Evolutionary conservation across 257 asterid genomes (phyloP).

Genomic region (Solanum virginianum): DNA sequence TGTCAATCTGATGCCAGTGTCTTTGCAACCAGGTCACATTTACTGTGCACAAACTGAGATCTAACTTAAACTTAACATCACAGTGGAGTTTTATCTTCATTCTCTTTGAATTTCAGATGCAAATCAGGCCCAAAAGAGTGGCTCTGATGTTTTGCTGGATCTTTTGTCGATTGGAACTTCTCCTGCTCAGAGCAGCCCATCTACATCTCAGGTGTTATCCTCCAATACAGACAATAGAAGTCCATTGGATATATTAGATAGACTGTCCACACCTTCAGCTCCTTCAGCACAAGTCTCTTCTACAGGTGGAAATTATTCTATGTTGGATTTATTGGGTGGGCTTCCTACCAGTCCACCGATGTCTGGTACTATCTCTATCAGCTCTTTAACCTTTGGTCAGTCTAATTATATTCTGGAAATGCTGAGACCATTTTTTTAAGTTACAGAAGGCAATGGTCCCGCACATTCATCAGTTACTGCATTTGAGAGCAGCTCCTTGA

Average conservation of each 20-base stretch:
- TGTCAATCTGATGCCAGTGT: constrained; percentile 45
- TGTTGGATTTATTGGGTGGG: constrained; percentile 78
- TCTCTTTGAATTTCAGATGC: constrained; percentile 33
- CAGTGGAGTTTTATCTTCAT: neutral
- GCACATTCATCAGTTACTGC: constrained; percentile 66
- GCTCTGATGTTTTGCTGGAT: constrained; percentile 66
- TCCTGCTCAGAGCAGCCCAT: constrained; percentile 45
- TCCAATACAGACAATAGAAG: constrained; percentile 40
- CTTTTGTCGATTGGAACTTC: constrained; percentile 84
- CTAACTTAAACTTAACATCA: neutral
- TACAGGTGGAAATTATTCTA: constrained; percentile 48
- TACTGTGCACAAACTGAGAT: neutral
- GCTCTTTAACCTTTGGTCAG: neutral
- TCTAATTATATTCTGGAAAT: neutral
- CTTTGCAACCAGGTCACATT: constrained; percentile 47
- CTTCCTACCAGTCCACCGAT: constrained; percentile 44
- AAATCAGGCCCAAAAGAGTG: constrained; percentile 46
- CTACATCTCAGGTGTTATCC: constrained; percentile 40
- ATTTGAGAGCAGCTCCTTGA: constrained; percentile 69
- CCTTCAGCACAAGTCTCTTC: constrained; percentile 32
- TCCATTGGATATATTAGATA: constrained; percentile 37
- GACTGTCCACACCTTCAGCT: constrained; percentile 41
- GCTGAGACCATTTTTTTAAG: constrained; percentile 8
- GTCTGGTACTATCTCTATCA: constrained; percentile 37
- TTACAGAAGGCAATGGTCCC: constrained; percentile 54